Evolutionary conservation across 768 basidiomycete genomes (phyloP), one percentile per base, ranked within the genome.

Genomic region (Suillus variegatus): DNA sequence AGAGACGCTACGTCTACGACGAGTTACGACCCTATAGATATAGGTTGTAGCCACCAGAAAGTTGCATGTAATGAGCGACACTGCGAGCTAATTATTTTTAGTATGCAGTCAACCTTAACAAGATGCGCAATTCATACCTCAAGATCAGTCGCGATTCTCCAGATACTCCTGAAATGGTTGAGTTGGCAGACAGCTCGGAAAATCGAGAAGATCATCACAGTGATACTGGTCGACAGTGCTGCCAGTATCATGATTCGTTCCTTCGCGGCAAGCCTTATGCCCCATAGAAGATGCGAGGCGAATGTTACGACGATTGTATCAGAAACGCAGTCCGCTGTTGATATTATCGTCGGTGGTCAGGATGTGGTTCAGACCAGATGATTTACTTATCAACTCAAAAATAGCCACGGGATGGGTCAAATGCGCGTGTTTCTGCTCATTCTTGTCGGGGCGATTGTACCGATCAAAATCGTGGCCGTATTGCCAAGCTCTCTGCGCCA

Each of bases 221-320:
- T 72, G 64, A 85, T 80, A 60, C 84, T 84, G 12, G 86, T 80
- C 12, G 86, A 86, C 72, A 87, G 86, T 58, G 85, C 83, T 0
- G 69, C 66, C 14, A 75, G 61, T 61, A 85, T 70, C 66, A 82
- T 77, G 46, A 83, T 75, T n/a, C 80, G 78, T 35, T 77, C 68
- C 28, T 80, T 79, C 2, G 76, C 71, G 6, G 82, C 80, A 2
- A 85, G 69, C 25, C 74, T 76, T 32, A 86, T 76, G 25, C 77
- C 74, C 66, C 77, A 73, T 43, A 88, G 79, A 5, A 87, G 73
- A 22, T 79, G 75, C 3, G 85, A 64, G 0, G 86, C 85, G 1
- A 83, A 75, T 10, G 73, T 56, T 43, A 86, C 77, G 54, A 88
- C 79, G 32, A 84, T 73, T 18, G 75, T 28, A 66, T 86, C 85